phyloP scores from a whole-genome alignment of 768 basidiomycete species.

The Boletus huronensis region DNA sequence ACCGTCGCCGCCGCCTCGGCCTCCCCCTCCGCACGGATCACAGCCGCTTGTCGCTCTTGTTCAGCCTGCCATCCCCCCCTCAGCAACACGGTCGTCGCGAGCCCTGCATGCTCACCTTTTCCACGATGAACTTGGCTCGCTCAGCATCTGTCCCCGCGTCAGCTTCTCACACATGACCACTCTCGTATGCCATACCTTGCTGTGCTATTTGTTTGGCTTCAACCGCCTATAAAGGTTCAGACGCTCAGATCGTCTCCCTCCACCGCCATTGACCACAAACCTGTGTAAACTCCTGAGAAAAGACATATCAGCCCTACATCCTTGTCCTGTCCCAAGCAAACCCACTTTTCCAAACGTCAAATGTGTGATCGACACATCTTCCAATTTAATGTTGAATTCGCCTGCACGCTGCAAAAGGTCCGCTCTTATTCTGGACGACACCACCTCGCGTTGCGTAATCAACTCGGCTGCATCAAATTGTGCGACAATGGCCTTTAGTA shows the following conservation, averaged over 20 bases:
- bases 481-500: slow-evolving; percentile 95
- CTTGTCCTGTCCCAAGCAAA: not conserved
- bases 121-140: slow-evolving; percentile 97
- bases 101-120: slow-evolving; percentile 61
- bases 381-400: slow-evolving; percentile 93
- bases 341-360: slow-evolving; percentile 81
- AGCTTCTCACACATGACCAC: slow-evolving; percentile 5
- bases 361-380: slow-evolving; percentile 96
- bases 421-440: slow-evolving; percentile 87
- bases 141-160: slow-evolving; percentile 72
- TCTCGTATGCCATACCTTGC: slow-evolving; percentile 60
- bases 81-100: slow-evolving; percentile 12
- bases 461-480: slow-evolving; percentile 97
- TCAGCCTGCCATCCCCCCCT: slow-evolving; percentile 67
- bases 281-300: slow-evolving; percentile 77
- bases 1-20: slow-evolving; percentile 96
- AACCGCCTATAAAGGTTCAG: slow-evolving; percentile 58
- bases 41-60: slow-evolving; percentile 97
- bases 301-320: slow-evolving; percentile 4
- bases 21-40: slow-evolving; percentile 97
- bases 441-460: slow-evolving; percentile 97
- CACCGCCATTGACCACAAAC: slow-evolving; percentile 23
- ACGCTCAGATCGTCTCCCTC: not conserved
- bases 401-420: slow-evolving; percentile 91
- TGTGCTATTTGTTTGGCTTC: slow-evolving; percentile 99